Evolutionary conservation across 2,329 filamentous ascomycete species (phyloP).

Genomic region (Cytospora paraplurivora): DNA sequence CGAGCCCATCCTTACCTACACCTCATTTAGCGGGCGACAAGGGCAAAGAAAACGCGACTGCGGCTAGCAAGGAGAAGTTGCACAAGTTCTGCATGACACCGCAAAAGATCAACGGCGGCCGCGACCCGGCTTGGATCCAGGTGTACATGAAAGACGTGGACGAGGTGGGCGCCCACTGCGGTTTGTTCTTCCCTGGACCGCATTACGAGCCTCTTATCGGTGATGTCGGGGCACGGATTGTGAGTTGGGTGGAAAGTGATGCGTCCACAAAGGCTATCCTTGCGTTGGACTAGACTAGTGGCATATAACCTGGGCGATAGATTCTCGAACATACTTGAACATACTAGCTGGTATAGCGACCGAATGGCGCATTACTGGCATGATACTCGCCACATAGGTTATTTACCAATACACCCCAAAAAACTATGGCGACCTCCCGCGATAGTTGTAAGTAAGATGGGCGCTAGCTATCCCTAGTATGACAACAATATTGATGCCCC

Average conservation of each 20-base stretch:
- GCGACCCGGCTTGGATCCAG: conserved; percentile 74
- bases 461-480: too few species aligned
- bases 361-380: neutral
- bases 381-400: neutral
- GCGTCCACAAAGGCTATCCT: conserved; percentile 46
- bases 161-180: conserved; percentile 83
- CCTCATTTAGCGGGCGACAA: conserved; percentile 19
- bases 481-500: too few species aligned
- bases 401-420: too few species aligned
- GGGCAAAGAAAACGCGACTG: conserved; percentile 41
- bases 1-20: conserved; percentile 11
- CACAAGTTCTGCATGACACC: conserved; percentile 81
- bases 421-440: too few species aligned
- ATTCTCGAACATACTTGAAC: neutral
- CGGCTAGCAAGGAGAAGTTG: conserved; percentile 47
- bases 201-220: conserved; percentile 79
- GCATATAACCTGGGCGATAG: neutral
- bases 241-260: conserved; percentile 70
- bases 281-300: conserved; percentile 32
- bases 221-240: conserved; percentile 68
- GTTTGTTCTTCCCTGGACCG: conserved; percentile 72
- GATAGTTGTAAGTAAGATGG: too few species aligned
- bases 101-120: conserved; percentile 50
- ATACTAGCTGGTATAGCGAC: neutral
- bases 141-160: conserved; percentile 83